A percentile compares a stretch with the other conserved stretches of the same genome.
Evolutionary conservation across 2,329 filamentous ascomycete genomes (phyloP).

Genomic region (Phyllosticta ampelicida): DNA sequence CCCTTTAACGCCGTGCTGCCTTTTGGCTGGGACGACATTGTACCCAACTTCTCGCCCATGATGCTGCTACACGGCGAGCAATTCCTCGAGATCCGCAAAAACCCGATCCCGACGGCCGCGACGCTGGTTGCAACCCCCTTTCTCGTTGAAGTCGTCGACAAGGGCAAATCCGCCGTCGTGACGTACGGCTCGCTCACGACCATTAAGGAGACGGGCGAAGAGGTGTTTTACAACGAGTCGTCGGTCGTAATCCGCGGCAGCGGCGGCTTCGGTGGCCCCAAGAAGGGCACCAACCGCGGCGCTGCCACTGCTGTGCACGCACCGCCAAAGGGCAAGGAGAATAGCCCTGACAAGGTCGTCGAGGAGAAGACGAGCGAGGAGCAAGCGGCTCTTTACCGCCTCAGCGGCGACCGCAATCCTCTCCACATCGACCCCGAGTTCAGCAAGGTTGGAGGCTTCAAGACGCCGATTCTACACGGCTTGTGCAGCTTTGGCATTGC

Average conservation of each 20-base stretch:
- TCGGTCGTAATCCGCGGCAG: slow-evolving; percentile 87
- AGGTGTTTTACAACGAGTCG: slow-evolving; percentile 93
- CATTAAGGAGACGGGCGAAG: slow-evolving; percentile 73
- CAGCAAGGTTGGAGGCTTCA: slow-evolving; percentile 91
- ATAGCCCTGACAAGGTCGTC: slow-evolving; percentile 67
- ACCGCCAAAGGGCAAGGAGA: slow-evolving; percentile 47
- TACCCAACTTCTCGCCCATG: slow-evolving; percentile 96
- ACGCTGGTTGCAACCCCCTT: slow-evolving; percentile 64
- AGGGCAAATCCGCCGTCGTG: slow-evolving; percentile 79
- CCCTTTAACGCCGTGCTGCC: slow-evolving; percentile 75
- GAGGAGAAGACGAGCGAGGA: slow-evolving; percentile 82
- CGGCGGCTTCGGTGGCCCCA: slow-evolving; percentile 78
- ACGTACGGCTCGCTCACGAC: slow-evolving; percentile 72
- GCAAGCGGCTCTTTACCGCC: slow-evolving; percentile 84
- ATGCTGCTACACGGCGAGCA: slow-evolving; percentile 99
- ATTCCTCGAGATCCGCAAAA: slow-evolving; percentile 88
- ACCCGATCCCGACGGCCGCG: slow-evolving; percentile 77
- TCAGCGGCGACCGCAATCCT: slow-evolving; percentile 92
- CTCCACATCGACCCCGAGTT: slow-evolving; percentile 93
- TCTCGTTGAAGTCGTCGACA: slow-evolving; percentile 91
- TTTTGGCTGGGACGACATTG: slow-evolving; percentile 69
- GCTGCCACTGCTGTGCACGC: slow-evolving; percentile 69
- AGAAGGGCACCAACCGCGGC: slow-evolving; percentile 67
- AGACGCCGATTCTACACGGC: slow-evolving; percentile 89
- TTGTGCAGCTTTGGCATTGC: slow-evolving; percentile 89